These are phyloP conservation scores for Colletotrichum coccodes DNA, from an alignment of 2,329 filamentous ascomycete species.

Conservation along the genomic window DNA sequence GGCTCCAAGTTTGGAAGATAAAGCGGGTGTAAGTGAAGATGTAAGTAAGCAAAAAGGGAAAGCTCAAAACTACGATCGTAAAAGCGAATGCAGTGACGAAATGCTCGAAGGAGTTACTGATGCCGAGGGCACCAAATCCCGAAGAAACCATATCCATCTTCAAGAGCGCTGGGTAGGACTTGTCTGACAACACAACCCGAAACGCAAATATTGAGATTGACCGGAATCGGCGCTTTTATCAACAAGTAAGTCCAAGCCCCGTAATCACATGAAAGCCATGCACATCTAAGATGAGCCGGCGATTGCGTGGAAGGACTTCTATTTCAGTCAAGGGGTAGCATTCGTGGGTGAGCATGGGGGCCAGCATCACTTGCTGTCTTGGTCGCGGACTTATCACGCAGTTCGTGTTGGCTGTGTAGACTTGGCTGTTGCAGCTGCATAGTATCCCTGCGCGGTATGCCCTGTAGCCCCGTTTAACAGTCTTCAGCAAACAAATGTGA, in stretches of 20 bases:
- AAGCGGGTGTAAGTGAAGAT: neutral
- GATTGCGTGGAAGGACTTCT: neutral
- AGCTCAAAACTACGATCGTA: neutral
- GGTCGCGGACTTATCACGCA: neutral
- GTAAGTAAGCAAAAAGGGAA: neutral
- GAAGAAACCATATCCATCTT: neutral
- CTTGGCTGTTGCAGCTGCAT: neutral
- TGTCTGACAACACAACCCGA: neutral
- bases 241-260: neutral
- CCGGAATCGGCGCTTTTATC: neutral
- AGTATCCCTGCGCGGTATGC: neutral
- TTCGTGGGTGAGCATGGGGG: neutral
- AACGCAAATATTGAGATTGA: neutral
- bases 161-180: accelerated
- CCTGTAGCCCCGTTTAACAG: neutral
- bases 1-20: neutral
- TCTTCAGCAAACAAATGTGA: neutral
- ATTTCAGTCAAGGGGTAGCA: neutral
- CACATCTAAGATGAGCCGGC: neutral
- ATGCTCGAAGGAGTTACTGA: neutral
- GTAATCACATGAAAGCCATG: neutral
- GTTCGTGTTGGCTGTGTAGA: neutral
- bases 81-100: too few species aligned
- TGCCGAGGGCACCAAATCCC: too few species aligned
- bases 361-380: neutral